A percentile compares a stretch with the other conserved stretches of the same genome.
These are phyloP conservation scores for Leccinum pellstonianum DNA, from an alignment of 768 basidiomycete genomes.

Conservation along the genomic window DNA sequence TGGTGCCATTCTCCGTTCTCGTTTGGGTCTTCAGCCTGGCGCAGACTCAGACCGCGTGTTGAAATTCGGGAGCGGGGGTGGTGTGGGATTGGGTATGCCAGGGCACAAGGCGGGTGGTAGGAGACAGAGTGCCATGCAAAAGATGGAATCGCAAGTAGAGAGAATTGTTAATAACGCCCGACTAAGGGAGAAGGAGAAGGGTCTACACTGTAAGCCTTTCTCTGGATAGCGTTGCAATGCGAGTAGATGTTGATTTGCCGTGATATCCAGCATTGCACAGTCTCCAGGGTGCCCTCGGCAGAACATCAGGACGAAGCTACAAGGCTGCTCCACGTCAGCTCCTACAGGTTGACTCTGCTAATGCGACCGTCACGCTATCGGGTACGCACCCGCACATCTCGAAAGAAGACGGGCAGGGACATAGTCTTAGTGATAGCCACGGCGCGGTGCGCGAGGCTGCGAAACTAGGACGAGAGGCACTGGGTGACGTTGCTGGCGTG, in stretches of 20 bases:
- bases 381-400: slow-evolving; percentile 50
- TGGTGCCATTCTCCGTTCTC: slow-evolving; percentile 77
- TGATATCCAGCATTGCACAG: slow-evolving; percentile 58
- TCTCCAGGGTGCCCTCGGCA: slow-evolving; percentile 91
- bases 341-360: slow-evolving; percentile 75
- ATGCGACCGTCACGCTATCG: slow-evolving; percentile 36
- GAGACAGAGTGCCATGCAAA: slow-evolving; percentile 83
- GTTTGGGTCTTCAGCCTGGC: slow-evolving; percentile 63
- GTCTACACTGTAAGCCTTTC: slow-evolving; percentile 48
- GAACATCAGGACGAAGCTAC: slow-evolving; percentile 89
- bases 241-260: not conserved
- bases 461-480: slow-evolving; percentile 69
- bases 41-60: slow-evolving; percentile 73
- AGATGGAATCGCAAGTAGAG: slow-evolving; percentile 95
- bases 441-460: slow-evolving; percentile 73
- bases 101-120: slow-evolving; percentile 57
- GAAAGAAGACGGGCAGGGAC: slow-evolving; percentile 45
- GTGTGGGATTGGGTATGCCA: slow-evolving; percentile 63
- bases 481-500: slow-evolving; percentile 60
- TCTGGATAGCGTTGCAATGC: not conserved
- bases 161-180: slow-evolving; percentile 91
- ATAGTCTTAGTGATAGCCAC: slow-evolving; percentile 37
- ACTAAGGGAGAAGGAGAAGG: slow-evolving; percentile 83
- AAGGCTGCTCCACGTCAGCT: slow-evolving; percentile 97
- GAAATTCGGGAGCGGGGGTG: slow-evolving; percentile 85